Percentiles rank a stretch among this genome's conserved stretches.
phyloP scores from a whole-genome alignment of 2,329 filamentous ascomycete species.

The Hymenoscyphus fraxineus region DNA sequence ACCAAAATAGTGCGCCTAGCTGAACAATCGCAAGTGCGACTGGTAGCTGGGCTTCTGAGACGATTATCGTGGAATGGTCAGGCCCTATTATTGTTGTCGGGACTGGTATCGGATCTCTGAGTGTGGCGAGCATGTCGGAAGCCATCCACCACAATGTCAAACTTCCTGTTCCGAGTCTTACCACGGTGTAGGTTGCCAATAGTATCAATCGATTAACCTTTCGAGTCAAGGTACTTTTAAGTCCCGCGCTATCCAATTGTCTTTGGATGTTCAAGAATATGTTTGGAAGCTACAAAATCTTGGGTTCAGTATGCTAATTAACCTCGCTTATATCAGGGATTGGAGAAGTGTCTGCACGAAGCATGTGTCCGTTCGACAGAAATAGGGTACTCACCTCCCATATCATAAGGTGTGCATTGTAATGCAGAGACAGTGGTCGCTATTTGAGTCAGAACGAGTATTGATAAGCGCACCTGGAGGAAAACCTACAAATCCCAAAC shows the following conservation, averaged over 20 bases:
- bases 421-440: conserved; percentile 13
- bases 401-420: conserved; percentile 11
- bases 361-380: too few species aligned
- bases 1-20: conserved; percentile 4
- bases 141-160: conserved; percentile 1
- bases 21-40: conserved; percentile 4
- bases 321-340: too few species aligned
- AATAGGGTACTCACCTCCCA: conserved; percentile 3
- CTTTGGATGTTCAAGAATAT: conserved; percentile 15
- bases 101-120: neutral
- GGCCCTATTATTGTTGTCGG: neutral
- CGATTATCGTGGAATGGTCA: neutral
- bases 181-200: conserved; percentile 8
- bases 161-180: conserved; percentile 7
- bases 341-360: too few species aligned
- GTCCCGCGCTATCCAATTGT: conserved; percentile 7
- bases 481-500: conserved; percentile 13
- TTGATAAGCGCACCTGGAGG: neutral
- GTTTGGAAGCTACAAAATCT: conserved; percentile 7
- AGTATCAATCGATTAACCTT: conserved; percentile 8
- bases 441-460: conserved; percentile 2
- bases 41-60: neutral
- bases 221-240: neutral
- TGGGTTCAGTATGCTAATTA: too few species aligned
- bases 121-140: conserved; percentile 9